A percentile compares a stretch with the other conserved stretches of the same genome.
These are phyloP conservation scores for Aurinia saxatilis DNA, from an alignment of 345 rosid species.

Conservation along the genomic window DNA sequence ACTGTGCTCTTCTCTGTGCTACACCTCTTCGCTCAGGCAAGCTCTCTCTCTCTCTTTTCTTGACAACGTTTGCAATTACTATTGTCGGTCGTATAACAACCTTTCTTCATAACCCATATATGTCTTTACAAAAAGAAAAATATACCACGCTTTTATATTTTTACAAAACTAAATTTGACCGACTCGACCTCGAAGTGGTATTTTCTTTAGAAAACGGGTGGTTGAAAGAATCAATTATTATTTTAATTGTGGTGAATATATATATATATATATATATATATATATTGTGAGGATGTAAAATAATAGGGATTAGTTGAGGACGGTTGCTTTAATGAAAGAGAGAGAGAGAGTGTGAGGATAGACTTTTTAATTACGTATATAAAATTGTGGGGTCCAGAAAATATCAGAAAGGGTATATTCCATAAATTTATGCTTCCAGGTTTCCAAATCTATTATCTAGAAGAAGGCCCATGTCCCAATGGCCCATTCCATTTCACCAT, in stretches of 20 bases:
- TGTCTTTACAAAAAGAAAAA: no score
- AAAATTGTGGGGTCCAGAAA: background rate
- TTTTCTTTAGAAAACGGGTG: slow-evolving; percentile 9
- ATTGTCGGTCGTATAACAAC: background rate
- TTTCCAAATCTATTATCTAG: background rate
- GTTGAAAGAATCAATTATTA: slow-evolving; percentile 9
- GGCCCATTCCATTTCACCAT: background rate
- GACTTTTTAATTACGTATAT: background rate
- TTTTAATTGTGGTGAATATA: background rate
- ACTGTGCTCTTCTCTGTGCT: slow-evolving; percentile 37
- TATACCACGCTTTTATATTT: background rate
- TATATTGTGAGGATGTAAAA: background rate
- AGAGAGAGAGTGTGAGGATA: background rate
- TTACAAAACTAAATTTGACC: slow-evolving; percentile 16
- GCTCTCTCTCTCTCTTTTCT: background rate
- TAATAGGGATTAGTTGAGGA: slow-evolving; percentile 21
- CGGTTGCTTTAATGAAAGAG: slow-evolving; percentile 17
- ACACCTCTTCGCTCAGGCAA: slow-evolving; percentile 38
- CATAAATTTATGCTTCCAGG: slow-evolving; percentile 15
- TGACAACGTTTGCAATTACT: slow-evolving; percentile 2
- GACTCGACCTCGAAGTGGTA: slow-evolving; percentile 1
- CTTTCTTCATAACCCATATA: background rate
- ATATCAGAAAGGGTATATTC: slow-evolving; percentile 18
- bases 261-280: no score
- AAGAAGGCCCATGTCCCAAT: slow-evolving; percentile 13